Evolutionary conservation across 768 basidiomycete genomes (phyloP).

Genomic region (Lactifluus pinguis): DNA sequence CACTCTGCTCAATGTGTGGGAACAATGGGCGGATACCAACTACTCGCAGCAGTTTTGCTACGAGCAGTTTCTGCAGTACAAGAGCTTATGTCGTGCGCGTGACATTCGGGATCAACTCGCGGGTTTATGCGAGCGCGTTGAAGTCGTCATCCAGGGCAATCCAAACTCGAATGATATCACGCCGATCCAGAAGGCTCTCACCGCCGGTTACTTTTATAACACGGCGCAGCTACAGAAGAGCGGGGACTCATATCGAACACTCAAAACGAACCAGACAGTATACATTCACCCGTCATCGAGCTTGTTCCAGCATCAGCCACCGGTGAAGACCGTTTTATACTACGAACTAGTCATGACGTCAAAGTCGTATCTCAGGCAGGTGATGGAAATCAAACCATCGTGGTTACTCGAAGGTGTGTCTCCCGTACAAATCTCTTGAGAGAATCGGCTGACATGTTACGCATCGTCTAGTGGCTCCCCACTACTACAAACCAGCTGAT

Average conservation of each 20-base stretch:
- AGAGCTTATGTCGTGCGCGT: slow-evolving; percentile 86
- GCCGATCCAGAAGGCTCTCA: slow-evolving; percentile 91
- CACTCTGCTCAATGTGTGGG: slow-evolving; percentile 95
- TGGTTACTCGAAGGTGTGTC: slow-evolving; percentile 85
- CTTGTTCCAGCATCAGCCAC: slow-evolving; percentile 92
- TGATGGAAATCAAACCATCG: slow-evolving; percentile 95
- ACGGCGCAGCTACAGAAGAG: slow-evolving; percentile 90
- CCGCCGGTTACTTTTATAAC: slow-evolving; percentile 93
- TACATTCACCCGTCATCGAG: slow-evolving; percentile 95
- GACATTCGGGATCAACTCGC: slow-evolving; percentile 97
- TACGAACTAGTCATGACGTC: slow-evolving; percentile 97
- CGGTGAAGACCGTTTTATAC: slow-evolving; percentile 82
- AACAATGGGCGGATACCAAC: slow-evolving; percentile 97
- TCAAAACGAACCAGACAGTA: slow-evolving; percentile 94
- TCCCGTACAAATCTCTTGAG: neutral
- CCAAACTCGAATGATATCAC: slow-evolving; percentile 90
- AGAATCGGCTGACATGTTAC: slow-evolving; percentile 4
- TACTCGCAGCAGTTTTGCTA: slow-evolving; percentile 97
- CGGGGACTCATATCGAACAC: slow-evolving; percentile 93
- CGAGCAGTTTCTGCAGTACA: slow-evolving; percentile 92
- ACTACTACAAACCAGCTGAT: slow-evolving; percentile 88
- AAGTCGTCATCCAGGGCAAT: slow-evolving; percentile 79
- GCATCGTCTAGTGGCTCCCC: slow-evolving; percentile 67
- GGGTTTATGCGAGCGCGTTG: slow-evolving; percentile 91
- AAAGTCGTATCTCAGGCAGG: slow-evolving; percentile 95